phyloP scores from a whole-genome alignment of 805 yeast genomes.

The Teunomyces gatunensis region DNA sequence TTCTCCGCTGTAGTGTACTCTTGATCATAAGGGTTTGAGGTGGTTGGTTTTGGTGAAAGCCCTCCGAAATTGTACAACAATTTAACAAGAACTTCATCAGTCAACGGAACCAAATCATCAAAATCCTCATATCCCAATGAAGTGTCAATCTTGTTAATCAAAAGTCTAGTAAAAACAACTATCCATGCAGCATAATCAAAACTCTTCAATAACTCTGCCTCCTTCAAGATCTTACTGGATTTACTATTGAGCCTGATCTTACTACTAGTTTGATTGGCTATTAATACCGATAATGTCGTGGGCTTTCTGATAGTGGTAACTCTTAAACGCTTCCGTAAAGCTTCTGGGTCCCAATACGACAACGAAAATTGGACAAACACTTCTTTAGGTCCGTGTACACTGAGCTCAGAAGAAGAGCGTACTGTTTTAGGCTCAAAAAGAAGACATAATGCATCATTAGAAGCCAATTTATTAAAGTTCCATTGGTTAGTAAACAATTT shows the following conservation, averaged over 20 bases:
- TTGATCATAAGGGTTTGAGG: slow-evolving; percentile 22
- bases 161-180: slow-evolving; percentile 27
- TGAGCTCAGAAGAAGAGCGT: slow-evolving; percentile 17
- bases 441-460: slow-evolving; percentile 24
- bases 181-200: slow-evolving; percentile 35
- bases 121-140: slow-evolving; percentile 32
- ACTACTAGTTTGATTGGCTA: slow-evolving; percentile 8
- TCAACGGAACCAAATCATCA: slow-evolving; percentile 21
- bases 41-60: slow-evolving; percentile 7
- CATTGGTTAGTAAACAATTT: slow-evolving; percentile 39
- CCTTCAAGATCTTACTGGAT: slow-evolving; percentile 22
- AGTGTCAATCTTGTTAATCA: slow-evolving; percentile 35
- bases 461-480: slow-evolving; percentile 24
- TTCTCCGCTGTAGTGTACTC: slow-evolving; percentile 23
- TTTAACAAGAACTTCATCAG: slow-evolving; percentile 26
- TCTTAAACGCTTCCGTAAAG: slow-evolving; percentile 21
- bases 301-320: slow-evolving; percentile 29
- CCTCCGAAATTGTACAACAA: slow-evolving; percentile 31
- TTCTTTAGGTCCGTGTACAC: slow-evolving; percentile 17
- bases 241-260: slow-evolving; percentile 8
- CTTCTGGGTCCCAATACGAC: slow-evolving; percentile 24
- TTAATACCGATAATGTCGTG: slow-evolving; percentile 23
- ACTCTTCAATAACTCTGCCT: slow-evolving; percentile 22
- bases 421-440: slow-evolving; percentile 34
- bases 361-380: slow-evolving; percentile 32